Evolutionary conservation across 768 basidiomycete genomes (phyloP), one percentile per base, ranked within the genome.

Genomic region (Boletus speciosus): DNA sequence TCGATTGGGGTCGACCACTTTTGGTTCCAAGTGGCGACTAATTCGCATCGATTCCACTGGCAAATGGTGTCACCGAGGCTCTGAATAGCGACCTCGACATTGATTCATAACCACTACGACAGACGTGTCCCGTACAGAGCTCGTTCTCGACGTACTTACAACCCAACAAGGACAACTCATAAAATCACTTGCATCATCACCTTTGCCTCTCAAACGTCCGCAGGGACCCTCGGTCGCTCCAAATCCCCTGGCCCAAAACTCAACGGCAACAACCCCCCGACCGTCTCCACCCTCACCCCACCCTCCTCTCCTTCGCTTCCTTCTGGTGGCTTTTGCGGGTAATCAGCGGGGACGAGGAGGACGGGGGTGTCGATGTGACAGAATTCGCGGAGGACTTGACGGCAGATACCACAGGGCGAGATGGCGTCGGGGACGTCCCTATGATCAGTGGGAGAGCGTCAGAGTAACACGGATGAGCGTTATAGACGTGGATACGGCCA

Each of bases 391-490:
- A 93, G 79, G 47, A 97, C 81, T 67, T 98, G 95, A 8, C 96
- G 86, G 62, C 95, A 99, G 44, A 95, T 84, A 2, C 96, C 96
- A 68, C 97, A 98, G 0, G 96, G 96, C 2, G 93, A 88, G 44
- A 89, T 74, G 0, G 85, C 66, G 0, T 76, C 66, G 0, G 78
- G 61, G 3, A 97, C 82, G 58, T 97, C 88, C 14, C 92, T 95
- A 32, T 1, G 10, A 31, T 29, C 29, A 29, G 25, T 25, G 25
- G 4, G 25, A 25, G 25, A 25, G 25, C 27, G 7, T 27, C 27
- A 27, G 27, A 7, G 27, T 27, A 5, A 27, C 4, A 27, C 27
- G 27, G 27, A 27, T 27, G 27, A 27, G 27, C 27, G 27, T 27
- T 23, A 23, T 23, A 23, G 7, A 27, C 27, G 5, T 31, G 8